Evolutionary conservation across 768 basidiomycete species (phyloP), one percentile per base, ranked within the genome.

Genomic region (Suillus alpinus): DNA sequence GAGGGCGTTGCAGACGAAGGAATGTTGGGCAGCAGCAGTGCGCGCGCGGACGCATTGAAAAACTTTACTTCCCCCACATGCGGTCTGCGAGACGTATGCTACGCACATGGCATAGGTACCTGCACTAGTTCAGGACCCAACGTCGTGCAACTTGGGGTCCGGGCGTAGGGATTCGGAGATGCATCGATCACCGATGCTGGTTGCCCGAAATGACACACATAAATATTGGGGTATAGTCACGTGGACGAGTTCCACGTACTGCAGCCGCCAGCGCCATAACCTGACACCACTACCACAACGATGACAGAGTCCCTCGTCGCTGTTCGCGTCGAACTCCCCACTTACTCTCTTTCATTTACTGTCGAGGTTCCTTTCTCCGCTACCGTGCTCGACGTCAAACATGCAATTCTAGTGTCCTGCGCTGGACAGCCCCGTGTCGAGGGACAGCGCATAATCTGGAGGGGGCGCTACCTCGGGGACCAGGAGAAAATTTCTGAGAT

Each of bases 391-490:
- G 81, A 89, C 67, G 77, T 92, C 61, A 93, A 93, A 76, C 77
- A 80, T 59, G 81, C 84, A 71, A 92, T 93, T 65, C 78, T 75
- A 59, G 73, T 70, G 18, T 70, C 75, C 26, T 92, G 91, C 68
- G 72, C 79, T 18, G 91, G 91, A 29, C 79, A 77, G 62, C 91
- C 91, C 46, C 79, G 75, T 44, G 78, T 83, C 18, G 84, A 85
- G n/a, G 88, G 90, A 20, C 91, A 92, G 73, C 80, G 88, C 60
- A 79, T 93, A 60, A 86, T 93, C 59, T 91, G 86, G 83, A 80
- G 85, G 67, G 91, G 91, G 23, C 83, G 91, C 50, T 79, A 80
- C 67, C 76, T 93, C 40, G 74, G 69, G 26, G 86, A 92, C 73
- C 77, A 79, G 51, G 89, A 92, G 77, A 82, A 77, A 66, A 77